Conservation (phyloP, 2,329 filamentous ascomycete genomes). For the Talaromyces sp. region DNA sequence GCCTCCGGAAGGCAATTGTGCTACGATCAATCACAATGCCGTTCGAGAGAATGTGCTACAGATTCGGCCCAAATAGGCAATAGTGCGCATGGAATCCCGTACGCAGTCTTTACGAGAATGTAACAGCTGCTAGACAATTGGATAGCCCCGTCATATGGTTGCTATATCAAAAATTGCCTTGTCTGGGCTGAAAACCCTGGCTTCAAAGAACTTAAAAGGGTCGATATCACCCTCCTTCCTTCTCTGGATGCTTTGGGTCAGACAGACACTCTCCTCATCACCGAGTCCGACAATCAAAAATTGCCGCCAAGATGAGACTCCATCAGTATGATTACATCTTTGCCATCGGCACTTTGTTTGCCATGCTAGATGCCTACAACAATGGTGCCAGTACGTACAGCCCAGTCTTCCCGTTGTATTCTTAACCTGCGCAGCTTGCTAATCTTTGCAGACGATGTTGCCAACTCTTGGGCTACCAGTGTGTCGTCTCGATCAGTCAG, state of each 20-base stretch:
- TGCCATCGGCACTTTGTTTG: constrained; percentile 72
- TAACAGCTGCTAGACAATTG: constrained; percentile 2
- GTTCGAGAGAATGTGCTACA: neutral
- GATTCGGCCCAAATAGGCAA: constrained; percentile 2
- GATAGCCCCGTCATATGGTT: neutral
- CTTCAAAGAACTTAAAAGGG: constrained; percentile 5
- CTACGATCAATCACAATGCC: constrained; percentile 1
- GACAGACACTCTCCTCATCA: neutral
- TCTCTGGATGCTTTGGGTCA: neutral
- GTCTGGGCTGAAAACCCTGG: neutral
- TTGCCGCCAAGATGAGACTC: constrained; percentile 51
- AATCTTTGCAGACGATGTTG: constrained; percentile 66
- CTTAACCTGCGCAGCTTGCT: neutral
- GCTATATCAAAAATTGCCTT: neutral
- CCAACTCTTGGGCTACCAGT: constrained; percentile 78
- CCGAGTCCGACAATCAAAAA: neutral
- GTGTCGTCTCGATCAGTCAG: constrained; percentile 69
- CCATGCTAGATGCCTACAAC: constrained; percentile 74
- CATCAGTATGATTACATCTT: constrained; percentile 69
- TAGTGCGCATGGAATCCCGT: constrained; percentile 1
- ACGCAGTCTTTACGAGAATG: neutral
- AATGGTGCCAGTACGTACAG: constrained; percentile 69
- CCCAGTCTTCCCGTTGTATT: neutral
- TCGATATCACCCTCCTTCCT: neutral
- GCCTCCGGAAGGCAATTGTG: neutral